Evolutionary conservation across 352 stramenopile genomes (phyloP).

Genomic region (Globisporangium sylvaticum): DNA sequence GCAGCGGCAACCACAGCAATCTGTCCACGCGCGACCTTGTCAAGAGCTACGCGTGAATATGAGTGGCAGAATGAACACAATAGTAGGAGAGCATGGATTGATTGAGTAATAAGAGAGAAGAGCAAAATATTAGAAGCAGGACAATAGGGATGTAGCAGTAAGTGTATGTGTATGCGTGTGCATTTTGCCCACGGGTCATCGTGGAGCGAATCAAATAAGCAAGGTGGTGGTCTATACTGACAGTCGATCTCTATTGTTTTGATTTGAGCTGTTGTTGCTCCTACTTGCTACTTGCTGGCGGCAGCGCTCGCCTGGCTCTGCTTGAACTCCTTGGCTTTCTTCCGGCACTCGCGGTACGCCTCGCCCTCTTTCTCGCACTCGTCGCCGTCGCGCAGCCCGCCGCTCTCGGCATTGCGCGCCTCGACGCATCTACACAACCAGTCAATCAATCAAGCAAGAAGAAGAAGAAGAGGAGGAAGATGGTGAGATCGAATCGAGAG

Average conservation of each 20-base stretch:
- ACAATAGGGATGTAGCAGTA: conserved; percentile 2
- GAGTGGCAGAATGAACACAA: background rate
- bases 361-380: conserved; percentile 64
- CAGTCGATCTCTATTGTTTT: background rate
- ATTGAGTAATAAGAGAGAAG: conserved; percentile 4
- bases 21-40: conserved; percentile 23
- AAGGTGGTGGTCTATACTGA: background rate
- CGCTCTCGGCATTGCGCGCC: conserved; percentile 46
- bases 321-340: conserved; percentile 37
- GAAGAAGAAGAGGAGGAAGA: background rate
- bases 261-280: background rate
- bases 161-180: background rate
- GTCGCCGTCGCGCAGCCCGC: conserved; percentile 62
- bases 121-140: conserved; percentile 3
- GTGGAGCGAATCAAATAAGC: background rate
- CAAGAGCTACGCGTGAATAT: conserved; percentile 2
- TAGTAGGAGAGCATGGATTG: conserved; percentile 2
- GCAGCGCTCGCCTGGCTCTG: conserved; percentile 20
- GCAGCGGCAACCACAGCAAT: conserved; percentile 15
- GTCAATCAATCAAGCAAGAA: background rate
- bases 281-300: background rate
- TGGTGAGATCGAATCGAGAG: conserved; percentile 6
- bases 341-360: conserved; percentile 59
- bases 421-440: conserved; percentile 47
- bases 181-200: background rate